Conservation (phyloP, 495 filamentous ascomycete species). For the Neurospora sp. region DNA sequence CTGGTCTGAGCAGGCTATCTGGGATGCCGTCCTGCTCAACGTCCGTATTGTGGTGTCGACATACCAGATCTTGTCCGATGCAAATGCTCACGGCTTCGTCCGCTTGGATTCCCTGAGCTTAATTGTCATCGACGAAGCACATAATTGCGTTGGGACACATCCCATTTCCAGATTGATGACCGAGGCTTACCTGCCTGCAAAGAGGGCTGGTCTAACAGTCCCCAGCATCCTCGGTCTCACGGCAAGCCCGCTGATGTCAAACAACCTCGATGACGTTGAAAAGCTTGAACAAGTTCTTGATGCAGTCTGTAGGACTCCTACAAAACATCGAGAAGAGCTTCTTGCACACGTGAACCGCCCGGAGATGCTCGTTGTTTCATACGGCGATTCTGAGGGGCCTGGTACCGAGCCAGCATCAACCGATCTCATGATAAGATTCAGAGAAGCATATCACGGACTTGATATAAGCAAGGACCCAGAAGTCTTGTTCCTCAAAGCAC, state of each 20-base stretch:
- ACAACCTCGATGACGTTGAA: constrained; percentile 38
- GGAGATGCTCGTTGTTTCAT: constrained; percentile 42
- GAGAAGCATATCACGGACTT: constrained; percentile 29
- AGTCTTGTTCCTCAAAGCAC: constrained; percentile 38
- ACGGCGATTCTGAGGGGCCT: constrained; percentile 15
- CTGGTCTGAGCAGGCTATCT: constrained; percentile 62
- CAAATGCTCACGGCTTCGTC: constrained; percentile 72
- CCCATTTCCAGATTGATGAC: constrained; percentile 71
- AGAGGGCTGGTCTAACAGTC: constrained; percentile 28
- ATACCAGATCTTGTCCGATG: constrained; percentile 65
- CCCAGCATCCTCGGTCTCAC: constrained; percentile 77
- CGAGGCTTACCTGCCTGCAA: constrained; percentile 51
- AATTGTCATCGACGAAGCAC: constrained; percentile 84
- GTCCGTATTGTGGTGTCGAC: constrained; percentile 70
- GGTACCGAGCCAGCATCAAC: constrained; percentile 8
- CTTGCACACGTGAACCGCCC: constrained; percentile 58
- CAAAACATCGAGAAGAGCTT: constrained; percentile 60
- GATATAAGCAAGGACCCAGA: constrained; percentile 64
- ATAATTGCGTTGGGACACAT: constrained; percentile 55
- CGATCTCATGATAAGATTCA: constrained; percentile 24
- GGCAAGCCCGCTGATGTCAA: constrained; percentile 67
- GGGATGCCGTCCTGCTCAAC: constrained; percentile 61
- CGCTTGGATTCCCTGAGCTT: constrained; percentile 53
- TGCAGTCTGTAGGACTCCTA: constrained; percentile 61
- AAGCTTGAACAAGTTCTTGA: constrained; percentile 67